Conservation (phyloP, 2,329 filamentous ascomycete species). For the Arachnopeziza araneosa region DNA sequence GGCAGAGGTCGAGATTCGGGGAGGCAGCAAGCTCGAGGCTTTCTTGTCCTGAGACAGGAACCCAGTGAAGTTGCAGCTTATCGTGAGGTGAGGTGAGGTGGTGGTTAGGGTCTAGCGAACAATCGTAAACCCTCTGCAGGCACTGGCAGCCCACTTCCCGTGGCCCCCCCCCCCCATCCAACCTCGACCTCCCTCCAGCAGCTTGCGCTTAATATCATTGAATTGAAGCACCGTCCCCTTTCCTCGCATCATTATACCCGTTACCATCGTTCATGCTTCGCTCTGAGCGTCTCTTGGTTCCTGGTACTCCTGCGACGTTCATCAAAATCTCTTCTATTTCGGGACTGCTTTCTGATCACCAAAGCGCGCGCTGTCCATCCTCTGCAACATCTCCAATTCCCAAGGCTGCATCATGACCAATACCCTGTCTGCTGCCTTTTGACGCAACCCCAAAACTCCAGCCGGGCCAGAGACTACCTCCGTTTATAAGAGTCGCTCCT, state of each 20-base stretch:
- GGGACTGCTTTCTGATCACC: background rate
- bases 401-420: conserved; percentile 27
- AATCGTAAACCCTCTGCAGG: background rate
- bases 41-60: background rate
- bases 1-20: background rate
- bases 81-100: too few species aligned
- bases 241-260: background rate
- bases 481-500: conserved; percentile 16
- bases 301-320: background rate
- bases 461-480: conserved; percentile 13
- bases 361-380: conserved; percentile 7
- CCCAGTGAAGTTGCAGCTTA: background rate
- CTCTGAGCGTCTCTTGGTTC: background rate
- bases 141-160: background rate
- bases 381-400: conserved; percentile 4
- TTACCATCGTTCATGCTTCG: background rate
- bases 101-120: background rate
- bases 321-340: background rate
- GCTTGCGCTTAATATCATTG: background rate
- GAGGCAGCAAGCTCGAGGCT: background rate
- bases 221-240: background rate
- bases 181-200: background rate
- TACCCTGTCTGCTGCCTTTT: conserved; percentile 19
- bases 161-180: background rate
- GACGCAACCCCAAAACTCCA: conserved; percentile 16